Percentiles rank a stretch among this genome's conserved stretches.
Evolutionary conservation across 805 yeast genomes (phyloP).

Genomic region (Alloascoidea africana): DNA sequence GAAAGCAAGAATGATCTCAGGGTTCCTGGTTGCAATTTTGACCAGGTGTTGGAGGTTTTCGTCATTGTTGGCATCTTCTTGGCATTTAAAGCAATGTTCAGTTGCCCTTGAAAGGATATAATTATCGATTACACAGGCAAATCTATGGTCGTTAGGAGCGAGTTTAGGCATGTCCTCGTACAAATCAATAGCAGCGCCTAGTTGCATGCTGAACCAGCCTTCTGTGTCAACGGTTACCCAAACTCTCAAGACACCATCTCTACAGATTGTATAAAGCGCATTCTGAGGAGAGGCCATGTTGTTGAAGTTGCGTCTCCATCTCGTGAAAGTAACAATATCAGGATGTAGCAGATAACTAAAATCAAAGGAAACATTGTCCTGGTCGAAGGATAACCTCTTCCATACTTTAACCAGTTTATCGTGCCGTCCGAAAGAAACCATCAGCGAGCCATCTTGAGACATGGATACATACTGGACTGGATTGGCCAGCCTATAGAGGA

Average conservation of each 20-base stretch:
- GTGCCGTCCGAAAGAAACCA: slow-evolving; percentile 46
- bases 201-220: slow-evolving; percentile 37
- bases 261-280: slow-evolving; percentile 48
- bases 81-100: slow-evolving; percentile 8
- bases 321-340: slow-evolving; percentile 33
- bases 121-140: slow-evolving; percentile 26
- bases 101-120: slow-evolving; percentile 18
- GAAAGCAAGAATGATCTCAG: slow-evolving; percentile 7
- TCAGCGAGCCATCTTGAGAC: slow-evolving; percentile 51
- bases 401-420: slow-evolving; percentile 66
- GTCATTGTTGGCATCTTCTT: background rate
- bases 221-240: slow-evolving; percentile 40
- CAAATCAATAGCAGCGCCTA: slow-evolving; percentile 35
- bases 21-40: slow-evolving; percentile 8
- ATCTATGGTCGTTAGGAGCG: slow-evolving; percentile 11
- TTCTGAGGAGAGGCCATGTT: slow-evolving; percentile 25
- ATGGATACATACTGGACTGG: slow-evolving; percentile 43
- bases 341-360: slow-evolving; percentile 56
- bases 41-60: slow-evolving; percentile 8
- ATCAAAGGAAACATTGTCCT: slow-evolving; percentile 49
- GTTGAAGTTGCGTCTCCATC: slow-evolving; percentile 37
- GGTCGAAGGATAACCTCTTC: slow-evolving; percentile 58
- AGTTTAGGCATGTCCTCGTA: slow-evolving; percentile 4
- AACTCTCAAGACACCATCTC: slow-evolving; percentile 42
- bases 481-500: slow-evolving; percentile 40